These are phyloP conservation scores for Graphium sp. DNA, from an alignment of 2,329 filamentous ascomycete genomes.

Conservation along the genomic window DNA sequence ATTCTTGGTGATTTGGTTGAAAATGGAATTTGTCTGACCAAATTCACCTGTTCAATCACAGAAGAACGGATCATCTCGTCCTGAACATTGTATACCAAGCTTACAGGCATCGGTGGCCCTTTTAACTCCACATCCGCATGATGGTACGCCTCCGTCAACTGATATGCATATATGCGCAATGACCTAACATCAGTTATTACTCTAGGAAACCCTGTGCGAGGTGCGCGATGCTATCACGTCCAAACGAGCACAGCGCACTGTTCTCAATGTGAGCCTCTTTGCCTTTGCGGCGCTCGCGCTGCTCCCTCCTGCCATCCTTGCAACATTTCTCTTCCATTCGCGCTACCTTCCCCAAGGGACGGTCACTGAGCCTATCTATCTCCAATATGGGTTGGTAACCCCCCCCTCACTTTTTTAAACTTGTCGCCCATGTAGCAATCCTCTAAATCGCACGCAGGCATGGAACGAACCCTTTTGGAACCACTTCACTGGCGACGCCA, in stretches of 20 bases:
- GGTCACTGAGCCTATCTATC: conserved; percentile 30
- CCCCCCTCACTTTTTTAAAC: neutral
- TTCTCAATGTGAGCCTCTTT: conserved; percentile 29
- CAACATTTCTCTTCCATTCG: conserved; percentile 36
- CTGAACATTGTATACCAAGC: no score
- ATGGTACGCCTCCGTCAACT: no score
- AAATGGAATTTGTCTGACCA: no score
- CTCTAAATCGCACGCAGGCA: conserved; percentile 19
- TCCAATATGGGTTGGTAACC: conserved; percentile 38
- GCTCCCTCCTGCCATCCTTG: conserved; percentile 27
- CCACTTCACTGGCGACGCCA: conserved; percentile 24
- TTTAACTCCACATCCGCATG: no score
- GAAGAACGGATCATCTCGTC: no score
- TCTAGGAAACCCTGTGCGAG: conserved; percentile 1
- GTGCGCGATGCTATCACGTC: conserved; percentile 22
- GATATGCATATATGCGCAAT: no score
- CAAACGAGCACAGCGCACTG: conserved; percentile 28
- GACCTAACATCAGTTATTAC: neutral
- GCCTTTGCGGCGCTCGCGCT: conserved; percentile 22
- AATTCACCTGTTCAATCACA: no score
- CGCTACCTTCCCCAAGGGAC: conserved; percentile 39
- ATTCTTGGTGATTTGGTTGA: no score
- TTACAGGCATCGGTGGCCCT: no score
- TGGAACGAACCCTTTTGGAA: conserved; percentile 33
- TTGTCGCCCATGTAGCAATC: no score